Percentiles rank a stretch among this genome's conserved stretches.
Evolutionary conservation across 2,329 filamentous ascomycete species (phyloP).

Genomic region (Alternaria gansuensis): DNA sequence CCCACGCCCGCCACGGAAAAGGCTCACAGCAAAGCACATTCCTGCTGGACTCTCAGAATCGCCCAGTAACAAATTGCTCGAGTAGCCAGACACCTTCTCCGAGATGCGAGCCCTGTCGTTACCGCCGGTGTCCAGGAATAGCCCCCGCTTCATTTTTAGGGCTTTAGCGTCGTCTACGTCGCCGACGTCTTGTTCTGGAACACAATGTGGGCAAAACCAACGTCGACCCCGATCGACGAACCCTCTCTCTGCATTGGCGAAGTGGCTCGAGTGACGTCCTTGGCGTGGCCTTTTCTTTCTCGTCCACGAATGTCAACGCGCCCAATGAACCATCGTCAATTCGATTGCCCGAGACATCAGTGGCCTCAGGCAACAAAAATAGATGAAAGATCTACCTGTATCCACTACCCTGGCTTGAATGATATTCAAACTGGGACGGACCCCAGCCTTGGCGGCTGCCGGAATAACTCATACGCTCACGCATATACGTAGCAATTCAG

Average conservation of each 20-base stretch:
- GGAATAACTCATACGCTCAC: neutral
- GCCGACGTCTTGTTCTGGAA: neutral
- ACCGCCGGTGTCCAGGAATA: constrained; percentile 3
- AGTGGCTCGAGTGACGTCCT: neutral
- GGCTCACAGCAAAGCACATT: neutral
- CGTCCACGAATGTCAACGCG: neutral
- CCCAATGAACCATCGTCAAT: neutral
- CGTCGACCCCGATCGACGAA: neutral
- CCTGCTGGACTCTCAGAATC: neutral
- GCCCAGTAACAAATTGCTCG: neutral
- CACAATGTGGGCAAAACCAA: neutral
- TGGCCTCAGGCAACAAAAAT: neutral
- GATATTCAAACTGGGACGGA: neutral
- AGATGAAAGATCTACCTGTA: neutral
- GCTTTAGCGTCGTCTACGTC: neutral
- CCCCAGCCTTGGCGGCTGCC: neutral
- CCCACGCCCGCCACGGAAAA: neutral
- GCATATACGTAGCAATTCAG: neutral
- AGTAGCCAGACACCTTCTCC: neutral
- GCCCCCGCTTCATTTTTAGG: neutral
- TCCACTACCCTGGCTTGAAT: neutral
- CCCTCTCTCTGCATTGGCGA: neutral
- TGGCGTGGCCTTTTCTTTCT: neutral
- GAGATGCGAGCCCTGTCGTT: neutral
- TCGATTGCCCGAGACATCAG: neutral